phyloP scores from a whole-genome alignment of 2,329 filamentous ascomycete genomes.

The Aaosphaeria arxii region DNA sequence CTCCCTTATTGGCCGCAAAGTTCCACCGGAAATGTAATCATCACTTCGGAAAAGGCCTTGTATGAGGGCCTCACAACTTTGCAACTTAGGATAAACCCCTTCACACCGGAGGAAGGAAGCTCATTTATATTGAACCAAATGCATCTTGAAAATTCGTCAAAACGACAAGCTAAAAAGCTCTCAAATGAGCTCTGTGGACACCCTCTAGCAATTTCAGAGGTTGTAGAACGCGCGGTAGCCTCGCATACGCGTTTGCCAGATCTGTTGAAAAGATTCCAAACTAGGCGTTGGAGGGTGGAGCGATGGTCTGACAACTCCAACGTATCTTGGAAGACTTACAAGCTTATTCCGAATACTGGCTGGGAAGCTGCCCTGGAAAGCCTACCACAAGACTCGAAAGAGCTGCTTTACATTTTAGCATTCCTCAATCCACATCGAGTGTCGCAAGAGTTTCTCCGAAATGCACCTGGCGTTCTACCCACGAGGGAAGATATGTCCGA shows the following conservation, averaged over 20 bases:
- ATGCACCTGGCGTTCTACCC: too few relatives aligned
- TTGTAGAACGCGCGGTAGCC: neutral
- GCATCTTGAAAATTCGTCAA: neutral
- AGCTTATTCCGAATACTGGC: neutral
- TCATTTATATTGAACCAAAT: neutral
- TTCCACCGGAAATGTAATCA: neutral
- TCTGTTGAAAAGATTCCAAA: neutral
- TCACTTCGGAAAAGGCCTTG: constrained; percentile 2
- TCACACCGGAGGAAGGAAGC: constrained; percentile 1
- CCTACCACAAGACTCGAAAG: too few relatives aligned
- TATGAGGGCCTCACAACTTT: neutral
- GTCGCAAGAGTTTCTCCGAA: too few relatives aligned
- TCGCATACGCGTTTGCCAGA: neutral
- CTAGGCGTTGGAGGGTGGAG: neutral
- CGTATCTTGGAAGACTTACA: neutral
- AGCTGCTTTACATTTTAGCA: too few relatives aligned
- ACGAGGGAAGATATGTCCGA: too few relatives aligned
- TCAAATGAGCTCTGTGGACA: neutral
- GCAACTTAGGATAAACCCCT: neutral
- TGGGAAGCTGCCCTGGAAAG: constrained; percentile 1
- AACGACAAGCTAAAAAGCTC: neutral
- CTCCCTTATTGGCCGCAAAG: neutral
- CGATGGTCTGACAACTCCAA: neutral
- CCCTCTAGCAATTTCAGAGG: constrained; percentile 3
- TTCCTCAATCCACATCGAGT: too few relatives aligned